Conservation (phyloP, 2,329 filamentous ascomycete species). For the Juglanconis sp. region DNA sequence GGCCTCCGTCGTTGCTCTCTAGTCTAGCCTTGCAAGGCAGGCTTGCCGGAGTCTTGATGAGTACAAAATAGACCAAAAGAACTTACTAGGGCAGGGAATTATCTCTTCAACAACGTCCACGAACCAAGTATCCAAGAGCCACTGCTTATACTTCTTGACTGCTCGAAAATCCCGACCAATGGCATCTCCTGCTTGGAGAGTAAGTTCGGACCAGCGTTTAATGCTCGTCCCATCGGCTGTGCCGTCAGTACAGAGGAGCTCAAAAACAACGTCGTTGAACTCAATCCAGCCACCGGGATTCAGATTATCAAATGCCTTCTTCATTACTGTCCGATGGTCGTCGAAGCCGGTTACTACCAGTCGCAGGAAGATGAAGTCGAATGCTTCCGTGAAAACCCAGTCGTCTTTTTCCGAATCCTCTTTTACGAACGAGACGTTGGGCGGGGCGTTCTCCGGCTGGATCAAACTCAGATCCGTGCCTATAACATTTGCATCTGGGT, state of each 20-base stretch:
- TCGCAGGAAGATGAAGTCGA: slow-evolving; percentile 54
- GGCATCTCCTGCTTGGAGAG: slow-evolving; percentile 20
- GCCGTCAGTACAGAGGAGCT: slow-evolving; percentile 23
- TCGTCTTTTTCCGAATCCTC: slow-evolving; percentile 50
- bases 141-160: background rate
- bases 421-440: slow-evolving; percentile 31
- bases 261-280: slow-evolving; percentile 27
- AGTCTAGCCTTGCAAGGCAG: no score
- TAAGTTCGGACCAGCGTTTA: slow-evolving; percentile 24
- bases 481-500: background rate
- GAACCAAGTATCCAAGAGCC: background rate
- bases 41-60: no score
- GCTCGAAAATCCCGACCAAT: background rate
- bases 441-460: slow-evolving; percentile 19
- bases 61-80: background rate
- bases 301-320: slow-evolving; percentile 39
- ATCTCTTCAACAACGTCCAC: background rate
- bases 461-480: slow-evolving; percentile 15
- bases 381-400: slow-evolving; percentile 46
- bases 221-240: slow-evolving; percentile 28
- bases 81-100: background rate
- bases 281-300: slow-evolving; percentile 41
- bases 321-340: slow-evolving; percentile 47
- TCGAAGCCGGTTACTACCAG: slow-evolving; percentile 49
- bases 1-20: background rate